phyloP scores from a whole-genome alignment of 2,329 filamentous ascomycete genomes.

The Claviceps purpurea region DNA sequence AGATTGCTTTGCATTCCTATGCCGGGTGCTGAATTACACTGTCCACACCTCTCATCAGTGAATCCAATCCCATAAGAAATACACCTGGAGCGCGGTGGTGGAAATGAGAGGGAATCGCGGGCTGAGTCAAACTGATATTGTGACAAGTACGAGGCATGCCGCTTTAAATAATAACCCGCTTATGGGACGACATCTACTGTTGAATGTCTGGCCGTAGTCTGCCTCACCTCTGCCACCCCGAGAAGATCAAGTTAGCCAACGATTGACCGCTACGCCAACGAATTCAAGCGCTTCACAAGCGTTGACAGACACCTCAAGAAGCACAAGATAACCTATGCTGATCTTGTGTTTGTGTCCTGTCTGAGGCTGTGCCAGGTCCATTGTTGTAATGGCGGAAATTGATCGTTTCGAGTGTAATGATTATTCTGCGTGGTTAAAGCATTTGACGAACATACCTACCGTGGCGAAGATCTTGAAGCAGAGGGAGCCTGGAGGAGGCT shows the following conservation, averaged over 20 bases:
- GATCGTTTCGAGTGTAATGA: neutral
- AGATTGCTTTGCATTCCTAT: no score
- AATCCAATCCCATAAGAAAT: no score
- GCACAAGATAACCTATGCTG: slow-evolving; percentile 12
- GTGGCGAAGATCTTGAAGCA: slow-evolving; percentile 3
- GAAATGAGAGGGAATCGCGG: no score
- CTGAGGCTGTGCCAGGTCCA: no score
- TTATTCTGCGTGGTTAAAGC: slow-evolving; percentile 4
- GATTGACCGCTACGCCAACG: slow-evolving; percentile 14
- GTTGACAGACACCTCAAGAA: slow-evolving; percentile 13
- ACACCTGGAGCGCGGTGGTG: no score
- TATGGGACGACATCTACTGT: slow-evolving; percentile 9
- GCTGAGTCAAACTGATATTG: no score
- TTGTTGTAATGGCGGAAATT: neutral
- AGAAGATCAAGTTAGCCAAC: slow-evolving; percentile 14
- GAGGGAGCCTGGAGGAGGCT: neutral
- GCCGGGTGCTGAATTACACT: no score
- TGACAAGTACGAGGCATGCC: no score
- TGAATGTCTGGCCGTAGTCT: slow-evolving; percentile 12
- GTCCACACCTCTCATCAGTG: no score
- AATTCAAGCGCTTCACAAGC: slow-evolving; percentile 15
- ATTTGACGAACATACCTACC: neutral
- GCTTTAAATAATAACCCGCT: neutral
- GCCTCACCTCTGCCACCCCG: slow-evolving; percentile 12
- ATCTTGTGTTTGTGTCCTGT: slow-evolving; percentile 12